phyloP scores from a whole-genome alignment of 2,329 filamentous ascomycete species.

The Penicillium sp. region DNA sequence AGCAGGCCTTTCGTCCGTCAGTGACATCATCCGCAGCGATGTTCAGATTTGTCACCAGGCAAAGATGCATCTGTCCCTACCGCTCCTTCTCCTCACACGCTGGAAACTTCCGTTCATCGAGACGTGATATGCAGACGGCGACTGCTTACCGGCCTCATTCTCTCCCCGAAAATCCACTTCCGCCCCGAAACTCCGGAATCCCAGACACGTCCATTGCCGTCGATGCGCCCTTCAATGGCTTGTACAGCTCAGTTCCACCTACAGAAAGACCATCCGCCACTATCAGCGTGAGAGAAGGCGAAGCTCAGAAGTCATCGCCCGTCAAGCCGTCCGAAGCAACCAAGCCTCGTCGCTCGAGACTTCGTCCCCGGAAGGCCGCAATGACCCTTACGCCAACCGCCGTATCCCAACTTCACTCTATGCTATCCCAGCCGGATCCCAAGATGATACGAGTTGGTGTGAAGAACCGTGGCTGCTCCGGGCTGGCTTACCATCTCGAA shows the following conservation, averaged over 20 bases:
- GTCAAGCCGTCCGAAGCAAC: constrained; percentile 31
- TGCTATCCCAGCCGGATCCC: constrained; percentile 80
- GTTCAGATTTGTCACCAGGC: constrained; percentile 34
- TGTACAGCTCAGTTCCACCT: constrained; percentile 38
- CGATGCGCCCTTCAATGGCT: constrained; percentile 43
- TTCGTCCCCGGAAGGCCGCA: constrained; percentile 82
- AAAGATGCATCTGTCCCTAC: constrained; percentile 37
- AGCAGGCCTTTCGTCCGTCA: constrained; percentile 31
- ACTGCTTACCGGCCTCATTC: constrained; percentile 61
- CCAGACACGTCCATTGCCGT: constrained; percentile 60
- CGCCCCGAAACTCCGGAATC: constrained; percentile 55
- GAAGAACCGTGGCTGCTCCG: constrained; percentile 89
- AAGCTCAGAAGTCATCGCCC: constrained; percentile 64
- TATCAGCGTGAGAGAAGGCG: constrained; percentile 54
- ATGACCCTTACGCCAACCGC: constrained; percentile 81
- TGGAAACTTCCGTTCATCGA: constrained; percentile 46
- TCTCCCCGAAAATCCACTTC: constrained; percentile 53
- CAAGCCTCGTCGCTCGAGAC: constrained; percentile 60
- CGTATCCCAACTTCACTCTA: constrained; percentile 68
- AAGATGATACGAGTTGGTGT: constrained; percentile 94
- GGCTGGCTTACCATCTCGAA: constrained; percentile 87
- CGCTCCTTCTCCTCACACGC: constrained; percentile 48
- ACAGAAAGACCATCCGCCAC: constrained; percentile 25
- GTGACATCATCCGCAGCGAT: constrained; percentile 48
- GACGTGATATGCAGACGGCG: constrained; percentile 61